These are phyloP conservation scores for Phaeosphaeriaceae sp. DNA, from an alignment of 2,329 filamentous ascomycete species.

Conservation along the genomic window DNA sequence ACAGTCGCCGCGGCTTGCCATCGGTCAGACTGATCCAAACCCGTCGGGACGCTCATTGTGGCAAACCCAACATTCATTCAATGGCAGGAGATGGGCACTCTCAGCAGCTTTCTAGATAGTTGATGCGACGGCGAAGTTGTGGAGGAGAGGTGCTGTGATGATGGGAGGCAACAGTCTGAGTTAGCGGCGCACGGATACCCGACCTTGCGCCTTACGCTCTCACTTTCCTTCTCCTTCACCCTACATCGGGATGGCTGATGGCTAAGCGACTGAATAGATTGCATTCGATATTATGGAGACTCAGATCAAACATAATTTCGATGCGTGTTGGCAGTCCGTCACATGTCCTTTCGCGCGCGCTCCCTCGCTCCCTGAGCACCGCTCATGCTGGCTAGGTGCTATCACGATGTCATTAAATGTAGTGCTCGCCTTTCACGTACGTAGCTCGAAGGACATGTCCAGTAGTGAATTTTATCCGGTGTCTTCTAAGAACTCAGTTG, in stretches of 20 bases:
- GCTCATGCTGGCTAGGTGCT: no score
- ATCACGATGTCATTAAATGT: no score
- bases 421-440: no score
- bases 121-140: neutral
- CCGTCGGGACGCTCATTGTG: neutral
- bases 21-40: neutral
- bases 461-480: no score
- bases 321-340: no score
- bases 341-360: no score
- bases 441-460: no score
- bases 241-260: neutral
- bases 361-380: no score
- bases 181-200: neutral
- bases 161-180: neutral
- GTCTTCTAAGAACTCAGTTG: no score
- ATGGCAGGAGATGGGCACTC: neutral
- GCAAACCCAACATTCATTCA: neutral
- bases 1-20: neutral
- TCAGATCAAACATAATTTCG: no score
- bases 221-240: neutral
- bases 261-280: neutral
- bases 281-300: neutral
- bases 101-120: neutral
- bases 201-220: neutral
- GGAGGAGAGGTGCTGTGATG: neutral